Conservation (phyloP, 1,139 yeast species). For the Saccharomycopsis hybrid region DNA sequence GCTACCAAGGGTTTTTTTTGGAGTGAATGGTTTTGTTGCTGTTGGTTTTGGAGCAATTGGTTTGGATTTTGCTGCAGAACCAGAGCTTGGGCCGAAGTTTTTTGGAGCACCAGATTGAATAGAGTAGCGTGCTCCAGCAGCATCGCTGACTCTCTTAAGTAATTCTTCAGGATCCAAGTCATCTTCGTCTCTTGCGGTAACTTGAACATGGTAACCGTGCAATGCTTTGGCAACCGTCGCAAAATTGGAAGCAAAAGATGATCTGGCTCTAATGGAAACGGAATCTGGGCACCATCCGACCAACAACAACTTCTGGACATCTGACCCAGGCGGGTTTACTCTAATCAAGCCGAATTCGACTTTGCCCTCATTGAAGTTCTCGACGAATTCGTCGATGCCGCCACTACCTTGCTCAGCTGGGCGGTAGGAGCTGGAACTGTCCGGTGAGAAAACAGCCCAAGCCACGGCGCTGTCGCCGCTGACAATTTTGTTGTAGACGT, state of each 20-base stretch:
- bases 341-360: conserved; percentile 90
- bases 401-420: conserved; percentile 57
- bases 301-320: conserved; percentile 73
- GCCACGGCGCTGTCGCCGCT: conserved; percentile 46
- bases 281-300: conserved; percentile 94
- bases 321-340: conserved; percentile 84
- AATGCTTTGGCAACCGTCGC: conserved; percentile 65
- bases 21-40: conserved; percentile 25
- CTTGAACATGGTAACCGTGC: conserved; percentile 87
- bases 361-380: conserved; percentile 77
- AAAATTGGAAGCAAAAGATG: conserved; percentile 70
- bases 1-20: conserved; percentile 26
- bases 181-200: conserved; percentile 91
- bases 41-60: conserved; percentile 31
- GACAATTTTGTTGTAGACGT: conserved; percentile 17
- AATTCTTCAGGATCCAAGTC: conserved; percentile 80
- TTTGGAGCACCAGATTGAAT: conserved; percentile 38
- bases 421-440: conserved; percentile 44
- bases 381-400: conserved; percentile 70
- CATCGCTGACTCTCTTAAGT: conserved; percentile 71
- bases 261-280: conserved; percentile 67
- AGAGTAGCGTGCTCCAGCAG: conserved; percentile 94
- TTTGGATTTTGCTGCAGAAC: conserved; percentile 47
- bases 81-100: background rate
- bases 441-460: conserved; percentile 62